Percentiles rank a stretch among this genome's conserved stretches.
Conservation (phyloP, 345 rosid species). For the Brassica napus region Da-Ae NC_063436.1:12887501-12888000, state of each 20-base stretch:
- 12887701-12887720: neutral
- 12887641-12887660: neutral
- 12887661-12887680: neutral
- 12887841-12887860: neutral
- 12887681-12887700: neutral
- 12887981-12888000: neutral
- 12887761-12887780: neutral
- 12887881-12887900: neutral
- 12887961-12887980: neutral
- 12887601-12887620: neutral
- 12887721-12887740: neutral
- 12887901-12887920: neutral
- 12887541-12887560: neutral
- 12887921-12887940: neutral
- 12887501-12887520: neutral
- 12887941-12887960: neutral
- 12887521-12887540: neutral
- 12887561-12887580: neutral
- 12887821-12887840: neutral
- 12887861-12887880: neutral
- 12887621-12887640: neutral
- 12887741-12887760: neutral
- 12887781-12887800: neutral
- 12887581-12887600: neutral
- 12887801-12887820: neutral